phyloP scores from a whole-genome alignment of 1,139 yeast genomes.

The Suhomyces atakaporum region DNA sequence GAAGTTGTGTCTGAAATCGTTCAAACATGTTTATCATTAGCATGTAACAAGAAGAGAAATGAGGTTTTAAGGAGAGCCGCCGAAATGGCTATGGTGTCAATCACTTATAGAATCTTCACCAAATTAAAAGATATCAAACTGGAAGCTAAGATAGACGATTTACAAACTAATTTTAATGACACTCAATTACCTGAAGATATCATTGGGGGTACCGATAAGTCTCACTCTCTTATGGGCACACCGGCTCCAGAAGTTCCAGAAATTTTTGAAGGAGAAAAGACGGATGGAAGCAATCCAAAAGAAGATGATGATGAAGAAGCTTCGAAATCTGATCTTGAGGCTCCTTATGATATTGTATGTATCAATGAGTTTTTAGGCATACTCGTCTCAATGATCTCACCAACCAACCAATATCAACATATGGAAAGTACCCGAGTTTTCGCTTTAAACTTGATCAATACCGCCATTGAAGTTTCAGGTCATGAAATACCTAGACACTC shows the following conservation, averaged over 20 bases:
- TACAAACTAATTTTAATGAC: constrained; percentile 38
- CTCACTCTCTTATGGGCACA: constrained; percentile 14
- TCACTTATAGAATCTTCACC: constrained; percentile 68
- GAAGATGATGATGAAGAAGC: too few species aligned
- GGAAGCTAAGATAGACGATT: constrained; percentile 33
- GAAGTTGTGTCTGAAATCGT: constrained; percentile 86
- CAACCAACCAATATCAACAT: constrained; percentile 79
- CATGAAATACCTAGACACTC: constrained; percentile 64
- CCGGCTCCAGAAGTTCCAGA: constrained; percentile 14
- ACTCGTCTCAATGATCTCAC: constrained; percentile 80
- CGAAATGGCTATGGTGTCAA: constrained; percentile 75
- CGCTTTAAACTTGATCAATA: constrained; percentile 73
- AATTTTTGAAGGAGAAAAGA: constrained; percentile 1
- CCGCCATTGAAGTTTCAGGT: constrained; percentile 84
- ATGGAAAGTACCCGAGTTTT: constrained; percentile 85
- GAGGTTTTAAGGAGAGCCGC: constrained; percentile 90
- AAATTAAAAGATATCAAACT: constrained; percentile 62
- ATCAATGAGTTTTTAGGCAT: constrained; percentile 71
- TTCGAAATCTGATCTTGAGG: constrained; percentile 21
- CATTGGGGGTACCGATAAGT: constrained; percentile 39
- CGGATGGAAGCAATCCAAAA: too few species aligned
- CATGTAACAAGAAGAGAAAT: constrained; percentile 89
- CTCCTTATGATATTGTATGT: constrained; percentile 67
- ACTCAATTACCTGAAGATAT: constrained; percentile 42
- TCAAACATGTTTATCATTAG: constrained; percentile 88